Evolutionary conservation across 2,329 filamentous ascomycete genomes (phyloP).

Genomic region (Laburnicola sp.): DNA sequence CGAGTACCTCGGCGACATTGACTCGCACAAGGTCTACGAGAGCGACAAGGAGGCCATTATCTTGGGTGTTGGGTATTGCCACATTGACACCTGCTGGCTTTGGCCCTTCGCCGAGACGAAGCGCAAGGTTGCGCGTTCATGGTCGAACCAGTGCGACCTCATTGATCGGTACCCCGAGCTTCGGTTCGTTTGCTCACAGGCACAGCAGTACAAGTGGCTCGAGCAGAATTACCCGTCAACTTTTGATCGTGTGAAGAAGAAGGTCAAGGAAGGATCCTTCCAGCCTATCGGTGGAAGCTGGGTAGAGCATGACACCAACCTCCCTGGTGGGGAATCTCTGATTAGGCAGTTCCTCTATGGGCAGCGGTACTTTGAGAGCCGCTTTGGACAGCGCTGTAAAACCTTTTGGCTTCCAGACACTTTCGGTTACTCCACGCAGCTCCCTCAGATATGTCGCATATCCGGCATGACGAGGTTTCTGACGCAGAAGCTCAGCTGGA

Average conservation of each 20-base stretch:
- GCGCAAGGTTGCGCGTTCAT: slow-evolving; percentile 91
- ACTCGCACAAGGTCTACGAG: slow-evolving; percentile 83
- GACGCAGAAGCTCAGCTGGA: slow-evolving; percentile 99
- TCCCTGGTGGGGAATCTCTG: slow-evolving; percentile 93
- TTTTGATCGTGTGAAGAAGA: slow-evolving; percentile 86
- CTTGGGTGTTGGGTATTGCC: slow-evolving; percentile 90
- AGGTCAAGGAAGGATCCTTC: slow-evolving; percentile 88
- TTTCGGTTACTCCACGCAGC: slow-evolving; percentile 93
- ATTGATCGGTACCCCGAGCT: slow-evolving; percentile 95
- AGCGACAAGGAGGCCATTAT: slow-evolving; percentile 74
- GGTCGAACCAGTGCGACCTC: slow-evolving; percentile 94
- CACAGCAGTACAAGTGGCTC: slow-evolving; percentile 98
- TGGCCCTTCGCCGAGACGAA: slow-evolving; percentile 99
- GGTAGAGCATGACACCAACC: slow-evolving; percentile 98
- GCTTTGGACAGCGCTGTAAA: slow-evolving; percentile 82
- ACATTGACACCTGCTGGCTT: slow-evolving; percentile 97
- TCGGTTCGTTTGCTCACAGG: slow-evolving; percentile 88
- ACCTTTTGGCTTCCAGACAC: slow-evolving; percentile 99
- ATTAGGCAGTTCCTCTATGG: slow-evolving; percentile 94
- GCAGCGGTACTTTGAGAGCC: slow-evolving; percentile 90
- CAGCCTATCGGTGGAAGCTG: slow-evolving; percentile 96
- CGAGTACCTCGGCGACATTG: slow-evolving; percentile 79
- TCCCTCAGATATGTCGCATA: slow-evolving; percentile 89
- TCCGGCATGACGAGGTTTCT: slow-evolving; percentile 97
- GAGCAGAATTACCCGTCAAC: slow-evolving; percentile 85